Percentiles rank a stretch among this genome's conserved stretches.
These are phyloP conservation scores for Colletotrichum australisinense DNA, from an alignment of 2,329 filamentous ascomycete genomes.

Conservation along the genomic window DNA sequence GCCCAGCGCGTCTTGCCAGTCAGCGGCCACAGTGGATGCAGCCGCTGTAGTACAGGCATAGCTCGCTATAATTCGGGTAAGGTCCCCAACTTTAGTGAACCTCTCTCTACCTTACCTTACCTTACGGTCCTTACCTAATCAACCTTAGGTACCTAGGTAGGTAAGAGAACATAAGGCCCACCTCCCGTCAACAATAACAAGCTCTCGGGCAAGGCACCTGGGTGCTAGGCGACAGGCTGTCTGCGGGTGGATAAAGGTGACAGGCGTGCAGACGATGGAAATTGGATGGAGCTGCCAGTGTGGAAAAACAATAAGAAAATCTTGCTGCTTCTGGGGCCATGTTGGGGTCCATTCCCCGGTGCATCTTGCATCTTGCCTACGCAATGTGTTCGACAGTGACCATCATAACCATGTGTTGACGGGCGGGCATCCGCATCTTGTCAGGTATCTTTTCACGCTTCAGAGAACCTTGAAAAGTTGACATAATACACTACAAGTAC, in stretches of 20 bases:
- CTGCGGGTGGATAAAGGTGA: not conserved
- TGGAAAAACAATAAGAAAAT: constrained; percentile 26
- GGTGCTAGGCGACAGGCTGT: constrained; percentile 3
- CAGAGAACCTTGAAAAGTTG: not conserved
- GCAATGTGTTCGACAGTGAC: not conserved
- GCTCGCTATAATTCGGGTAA: not conserved
- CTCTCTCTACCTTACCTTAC: not conserved
- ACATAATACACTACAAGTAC: not conserved
- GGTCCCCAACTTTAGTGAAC: not conserved
- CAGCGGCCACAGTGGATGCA: constrained; percentile 9
- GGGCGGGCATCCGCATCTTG: not conserved
- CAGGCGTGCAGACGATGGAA: constrained; percentile 12
- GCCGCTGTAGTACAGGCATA: not conserved
- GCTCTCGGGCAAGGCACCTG: not conserved
- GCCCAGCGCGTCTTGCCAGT: constrained; percentile 27
- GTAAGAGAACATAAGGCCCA: not conserved
- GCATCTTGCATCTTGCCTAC: not conserved
- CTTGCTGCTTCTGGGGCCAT: constrained; percentile 20
- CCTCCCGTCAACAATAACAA: constrained; percentile 1
- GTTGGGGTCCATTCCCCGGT: constrained; percentile 6
- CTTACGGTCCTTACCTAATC: not conserved
- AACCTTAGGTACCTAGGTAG: no score
- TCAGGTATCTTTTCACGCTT: not conserved
- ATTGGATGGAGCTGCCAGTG: constrained; percentile 29
- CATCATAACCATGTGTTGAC: not conserved